Evolutionary conservation across 2,329 filamentous ascomycete genomes (phyloP), one percentile per base, ranked within the genome.

Genomic region (Xylariales sp.): DNA sequence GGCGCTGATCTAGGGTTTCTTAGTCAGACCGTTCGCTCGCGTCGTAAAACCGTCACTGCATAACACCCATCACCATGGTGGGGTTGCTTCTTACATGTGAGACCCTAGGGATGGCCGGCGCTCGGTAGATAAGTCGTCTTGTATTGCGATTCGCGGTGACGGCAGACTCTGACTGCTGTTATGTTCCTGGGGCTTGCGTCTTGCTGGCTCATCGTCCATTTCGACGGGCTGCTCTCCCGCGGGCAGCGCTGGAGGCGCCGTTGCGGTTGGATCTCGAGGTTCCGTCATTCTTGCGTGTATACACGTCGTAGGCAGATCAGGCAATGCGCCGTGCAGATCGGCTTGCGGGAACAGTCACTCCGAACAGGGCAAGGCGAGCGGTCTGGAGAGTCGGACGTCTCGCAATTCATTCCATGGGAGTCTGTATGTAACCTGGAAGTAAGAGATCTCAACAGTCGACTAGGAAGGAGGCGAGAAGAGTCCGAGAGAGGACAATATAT

Each of bases 41-140:
- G 18, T 15, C 27, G 16, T 6, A 15, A 19, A 31, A n/a, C 27
- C 16, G n/a, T n/a, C n/a, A n/a, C n/a, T n/a, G n/a, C n/a, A n/a
- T n/a, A n/a, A n/a, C n/a, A n/a, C n/a, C n/a, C n/a, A n/a, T n/a
- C n/a, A n/a, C n/a, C n/a, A n/a, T n/a, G n/a, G n/a, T n/a, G n/a
- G n/a, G n/a, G n/a, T n/a, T n/a, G n/a, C n/a, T 22, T 38, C 72
- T 63, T 63, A 75, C 73, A 66, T 51, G 49, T 66, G 63, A 52
- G 64, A 53, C 46, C 54, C 51, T 48, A 64, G 55, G 15, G 54
- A 47, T 27, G 63, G 63, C 42, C 60, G 64, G 35, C 44, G 44
- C 28, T 45, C 46, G 32, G 51, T 45, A 36, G 48, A 58, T 44
- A 58, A 48, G 46, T 62, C 59, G 40, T 63, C 59, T 24, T 55